Percentiles rank a stretch among this genome's conserved stretches.
These are phyloP conservation scores for Candida montana DNA, from an alignment of 805 yeast genomes.

Conservation along the genomic window DNA sequence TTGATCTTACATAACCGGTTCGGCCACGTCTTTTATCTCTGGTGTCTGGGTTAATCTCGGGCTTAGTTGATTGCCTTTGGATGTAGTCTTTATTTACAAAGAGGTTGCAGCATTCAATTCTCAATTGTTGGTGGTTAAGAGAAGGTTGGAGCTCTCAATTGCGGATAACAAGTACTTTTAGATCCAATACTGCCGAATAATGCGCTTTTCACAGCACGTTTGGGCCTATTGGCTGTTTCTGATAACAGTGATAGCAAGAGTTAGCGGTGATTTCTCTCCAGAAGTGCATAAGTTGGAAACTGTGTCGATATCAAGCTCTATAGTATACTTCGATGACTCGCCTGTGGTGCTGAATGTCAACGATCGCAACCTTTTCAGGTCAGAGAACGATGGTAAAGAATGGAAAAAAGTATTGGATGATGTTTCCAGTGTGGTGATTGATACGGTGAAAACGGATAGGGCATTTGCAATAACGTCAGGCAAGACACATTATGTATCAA, in stretches of 20 bases:
- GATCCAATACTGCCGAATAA: neutral
- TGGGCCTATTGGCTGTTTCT: neutral
- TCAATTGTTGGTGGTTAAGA: neutral
- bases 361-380: constrained; percentile 32
- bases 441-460: constrained; percentile 32
- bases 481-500: constrained; percentile 32
- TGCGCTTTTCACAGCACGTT: neutral
- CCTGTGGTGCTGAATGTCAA: constrained; percentile 20
- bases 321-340: constrained; percentile 30
- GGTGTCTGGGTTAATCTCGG: constrained; percentile 8
- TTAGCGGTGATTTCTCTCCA: constrained; percentile 22
- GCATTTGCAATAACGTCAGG: constrained; percentile 36
- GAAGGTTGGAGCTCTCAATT: too few relatives aligned
- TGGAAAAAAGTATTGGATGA: constrained; percentile 37
- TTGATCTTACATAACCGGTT: neutral
- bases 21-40: neutral
- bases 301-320: constrained; percentile 11
- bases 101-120: too few relatives aligned
- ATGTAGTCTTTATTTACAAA: too few relatives aligned
- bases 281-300: constrained; percentile 12
- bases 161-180: too few relatives aligned
- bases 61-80: too few relatives aligned
- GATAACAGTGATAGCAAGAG: neutral
- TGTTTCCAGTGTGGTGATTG: constrained; percentile 21
- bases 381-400: constrained; percentile 42